Conservation (phyloP, 192 early-diverging fungal genomes). For the Entomortierella chlamydospora region DNA sequence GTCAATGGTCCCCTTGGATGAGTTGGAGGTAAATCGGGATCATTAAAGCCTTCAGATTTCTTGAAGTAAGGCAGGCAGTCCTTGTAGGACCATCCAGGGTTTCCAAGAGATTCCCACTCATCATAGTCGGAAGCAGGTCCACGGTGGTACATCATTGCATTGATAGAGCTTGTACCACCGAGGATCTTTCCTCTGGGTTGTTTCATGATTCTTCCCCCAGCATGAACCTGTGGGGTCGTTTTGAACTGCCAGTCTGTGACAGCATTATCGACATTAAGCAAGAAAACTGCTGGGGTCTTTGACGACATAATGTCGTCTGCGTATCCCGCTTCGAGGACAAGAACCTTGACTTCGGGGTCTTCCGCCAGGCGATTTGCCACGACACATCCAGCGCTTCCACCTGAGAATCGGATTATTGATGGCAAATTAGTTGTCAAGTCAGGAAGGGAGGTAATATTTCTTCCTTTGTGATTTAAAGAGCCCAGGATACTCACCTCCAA, state of each 20-base stretch:
- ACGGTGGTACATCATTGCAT: conserved; percentile 52
- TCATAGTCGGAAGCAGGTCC: conserved; percentile 45
- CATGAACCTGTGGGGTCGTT: conserved; percentile 22
- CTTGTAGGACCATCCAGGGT: conserved; percentile 44
- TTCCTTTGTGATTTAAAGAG: no score
- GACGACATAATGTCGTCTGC: conserved; percentile 22
- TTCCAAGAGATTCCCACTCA: conserved; percentile 33
- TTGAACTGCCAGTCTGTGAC: conserved; percentile 31
- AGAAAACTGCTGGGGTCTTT: conserved; percentile 16
- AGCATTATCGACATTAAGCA: conserved; percentile 10
- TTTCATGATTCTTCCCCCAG: conserved; percentile 15
- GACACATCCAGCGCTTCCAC: conserved; percentile 51
- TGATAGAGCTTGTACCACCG: conserved; percentile 44
- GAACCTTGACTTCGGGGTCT: conserved; percentile 38
- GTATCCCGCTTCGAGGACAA: conserved; percentile 43
- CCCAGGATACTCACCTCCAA: no score
- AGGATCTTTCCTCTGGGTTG: conserved; percentile 48
- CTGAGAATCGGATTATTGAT: conserved; percentile 3
- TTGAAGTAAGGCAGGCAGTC: conserved; percentile 33
- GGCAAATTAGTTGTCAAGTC: no score
- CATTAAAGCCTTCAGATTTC: conserved; percentile 40
- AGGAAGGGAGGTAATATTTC: no score
- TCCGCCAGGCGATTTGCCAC: conserved; percentile 42
- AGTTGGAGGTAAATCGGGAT: conserved; percentile 12
- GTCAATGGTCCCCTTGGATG: conserved; percentile 21